Evolutionary conservation across 257 asterid genomes (phyloP), one percentile per base, ranked within the genome.

Genomic region (Gentiana macrophylla): DNA sequence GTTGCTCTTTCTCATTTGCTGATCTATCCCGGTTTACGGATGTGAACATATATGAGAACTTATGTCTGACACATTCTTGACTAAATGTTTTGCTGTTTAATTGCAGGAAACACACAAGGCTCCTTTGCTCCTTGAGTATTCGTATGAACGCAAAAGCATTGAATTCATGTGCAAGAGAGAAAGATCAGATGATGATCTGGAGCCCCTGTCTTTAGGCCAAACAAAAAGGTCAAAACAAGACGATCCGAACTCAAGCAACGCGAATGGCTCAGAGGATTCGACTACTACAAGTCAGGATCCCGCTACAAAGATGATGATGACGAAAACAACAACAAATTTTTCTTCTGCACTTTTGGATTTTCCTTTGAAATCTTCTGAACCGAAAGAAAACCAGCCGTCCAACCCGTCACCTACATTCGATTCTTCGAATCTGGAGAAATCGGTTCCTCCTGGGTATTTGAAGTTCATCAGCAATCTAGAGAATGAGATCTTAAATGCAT

Each of bases 261-360:
- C 95, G 12, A 87, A 91, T 38, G 98, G 97, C 36, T 91, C 98
- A 1, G 93, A 91, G 57, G 96, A 91, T 53, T 91, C 98, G 7
- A 91, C 96, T 51, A 87, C 96, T 1, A 91, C 96, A 6, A 81
- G 94, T 74, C 92, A 78, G 59, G 94, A 81, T 37, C 90, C 84
- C 38, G 59, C 83, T 34, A 56, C 77, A 64, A 41, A 41, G 46
- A 41, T 41, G 9, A 41, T 41, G 46, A 24, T 24, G 24, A 74
- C 11, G 78, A 81, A 67, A 80, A 89, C 65, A 91, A 80, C 83
- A 80, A 91, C 78, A 78, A 80, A 66, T 61, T 72, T 61, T 63
- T 74, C 95, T 45, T 68, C 90, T 15, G 38, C 79, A 12, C 83
- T 75, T 34, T 56, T 91, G 72, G 94, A 77, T 49, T 83, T 87